These are phyloP conservation scores for Aphanomyces euteiches DNA, from an alignment of 352 stramenopile genomes.

Conservation along the genomic window DNA sequence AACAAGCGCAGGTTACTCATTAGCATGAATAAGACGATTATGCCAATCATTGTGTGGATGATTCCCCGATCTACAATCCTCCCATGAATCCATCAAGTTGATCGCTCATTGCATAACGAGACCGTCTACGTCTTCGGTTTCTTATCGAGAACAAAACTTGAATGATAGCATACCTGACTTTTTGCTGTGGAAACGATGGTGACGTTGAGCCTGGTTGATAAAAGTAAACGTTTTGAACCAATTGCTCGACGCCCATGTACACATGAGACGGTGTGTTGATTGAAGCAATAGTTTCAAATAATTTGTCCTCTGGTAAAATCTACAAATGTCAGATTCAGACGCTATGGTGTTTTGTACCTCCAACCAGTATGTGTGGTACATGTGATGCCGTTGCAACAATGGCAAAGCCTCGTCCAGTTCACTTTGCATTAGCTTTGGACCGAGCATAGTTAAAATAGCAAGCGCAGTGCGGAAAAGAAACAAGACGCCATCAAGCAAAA, in stretches of 20 bases:
- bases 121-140: not conserved
- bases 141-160: not conserved
- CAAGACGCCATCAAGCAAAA: slow-evolving; percentile 76
- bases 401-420: slow-evolving; percentile 77
- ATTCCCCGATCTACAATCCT: not conserved
- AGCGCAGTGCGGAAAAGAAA: slow-evolving; percentile 81
- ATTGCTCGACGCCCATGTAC: slow-evolving; percentile 60
- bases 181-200: slow-evolving; percentile 5
- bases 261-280: slow-evolving; percentile 67
- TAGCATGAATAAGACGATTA: no score
- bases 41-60: no score
- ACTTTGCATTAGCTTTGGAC: slow-evolving; percentile 43
- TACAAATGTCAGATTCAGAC: not conserved
- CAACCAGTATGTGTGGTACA: slow-evolving; percentile 62
- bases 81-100: slow-evolving; percentile 13
- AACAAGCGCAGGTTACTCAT: no score
- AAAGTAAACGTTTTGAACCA: slow-evolving; percentile 84
- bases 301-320: slow-evolving; percentile 56
- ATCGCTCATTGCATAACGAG: slow-evolving; percentile 6
- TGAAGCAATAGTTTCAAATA: slow-evolving; percentile 62
- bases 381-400: slow-evolving; percentile 60
- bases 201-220: slow-evolving; percentile 42
- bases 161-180: not conserved
- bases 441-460: slow-evolving; percentile 73
- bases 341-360: slow-evolving; percentile 18